Conservation (phyloP, 2,329 filamentous ascomycete species). For the Biscogniauxia mediterranea region DNA sequence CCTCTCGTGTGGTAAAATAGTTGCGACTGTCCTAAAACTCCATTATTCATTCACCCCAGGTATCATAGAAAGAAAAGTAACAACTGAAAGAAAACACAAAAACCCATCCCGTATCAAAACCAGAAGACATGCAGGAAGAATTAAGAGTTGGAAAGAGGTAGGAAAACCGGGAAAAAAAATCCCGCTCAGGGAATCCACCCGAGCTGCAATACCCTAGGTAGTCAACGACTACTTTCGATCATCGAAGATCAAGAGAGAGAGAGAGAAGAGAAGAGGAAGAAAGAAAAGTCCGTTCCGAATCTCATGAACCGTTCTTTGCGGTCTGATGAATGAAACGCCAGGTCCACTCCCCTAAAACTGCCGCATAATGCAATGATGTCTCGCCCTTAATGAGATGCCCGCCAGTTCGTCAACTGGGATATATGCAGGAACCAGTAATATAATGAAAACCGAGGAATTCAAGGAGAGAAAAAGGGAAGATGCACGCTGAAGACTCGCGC, state of each 20-base stretch:
- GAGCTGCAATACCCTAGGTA: not conserved
- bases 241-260: slow-evolving; percentile 15
- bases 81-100: too few relatives aligned
- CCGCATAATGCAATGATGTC: slow-evolving; percentile 21
- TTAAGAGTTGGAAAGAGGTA: not conserved
- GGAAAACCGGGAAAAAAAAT: not conserved
- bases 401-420: slow-evolving; percentile 8
- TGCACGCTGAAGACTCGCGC: slow-evolving; percentile 8
- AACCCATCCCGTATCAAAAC: too few relatives aligned
- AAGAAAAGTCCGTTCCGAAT: slow-evolving; percentile 9
- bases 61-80: slow-evolving; percentile 16
- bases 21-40: not conserved
- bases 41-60: slow-evolving; percentile 16
- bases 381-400: slow-evolving; percentile 17
- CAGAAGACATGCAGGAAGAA: too few relatives aligned
- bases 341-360: slow-evolving; percentile 14
- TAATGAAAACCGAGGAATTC: slow-evolving; percentile 11
- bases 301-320: slow-evolving; percentile 11
- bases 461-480: slow-evolving; percentile 10
- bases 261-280: slow-evolving; percentile 19
- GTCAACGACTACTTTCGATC: not conserved
- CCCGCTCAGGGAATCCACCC: not conserved
- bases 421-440: not conserved
- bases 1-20: slow-evolving; percentile 6
- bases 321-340: slow-evolving; percentile 13